Evolutionary conservation across 2,329 filamentous ascomycete genomes (phyloP).

Genomic region (Xylaria sp.): DNA sequence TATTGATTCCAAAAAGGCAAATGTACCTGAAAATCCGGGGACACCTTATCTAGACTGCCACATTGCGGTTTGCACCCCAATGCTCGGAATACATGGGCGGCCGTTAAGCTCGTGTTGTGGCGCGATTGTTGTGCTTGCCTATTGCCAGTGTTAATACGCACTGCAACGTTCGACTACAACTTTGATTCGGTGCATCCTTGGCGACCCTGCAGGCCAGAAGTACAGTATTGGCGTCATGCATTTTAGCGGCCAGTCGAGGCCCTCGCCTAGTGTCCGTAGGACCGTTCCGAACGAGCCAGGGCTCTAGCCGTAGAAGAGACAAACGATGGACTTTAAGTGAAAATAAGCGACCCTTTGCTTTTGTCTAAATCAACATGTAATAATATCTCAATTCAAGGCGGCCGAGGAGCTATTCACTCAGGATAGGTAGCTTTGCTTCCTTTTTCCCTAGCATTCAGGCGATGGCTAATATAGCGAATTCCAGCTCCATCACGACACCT

Average conservation of each 20-base stretch:
- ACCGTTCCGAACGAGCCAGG: neutral
- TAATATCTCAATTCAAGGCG: neutral
- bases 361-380: neutral
- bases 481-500: conserved; percentile 11
- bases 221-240: conserved; percentile 24
- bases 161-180: conserved; percentile 13
- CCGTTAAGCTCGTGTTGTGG: conserved; percentile 1
- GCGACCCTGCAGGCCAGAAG: conserved; percentile 10
- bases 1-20: conserved; percentile 21
- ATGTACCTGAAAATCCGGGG: conserved; percentile 29
- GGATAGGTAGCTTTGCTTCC: neutral
- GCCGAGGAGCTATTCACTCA: neutral
- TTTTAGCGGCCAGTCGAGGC: conserved; percentile 27
- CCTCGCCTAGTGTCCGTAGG: conserved; percentile 1
- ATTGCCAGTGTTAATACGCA: neutral
- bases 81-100: conserved; percentile 6
- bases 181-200: conserved; percentile 5
- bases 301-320: neutral
- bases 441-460: neutral
- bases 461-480: neutral
- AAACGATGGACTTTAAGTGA: neutral
- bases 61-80: conserved; percentile 22
- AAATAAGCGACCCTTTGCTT: neutral
- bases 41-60: conserved; percentile 6
- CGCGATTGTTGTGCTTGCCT: neutral